Percentiles rank a stretch among this genome's conserved stretches.
Evolutionary conservation across 495 filamentous ascomycete species (phyloP).

Genomic region (Aspergillus olivimuriae): DNA sequence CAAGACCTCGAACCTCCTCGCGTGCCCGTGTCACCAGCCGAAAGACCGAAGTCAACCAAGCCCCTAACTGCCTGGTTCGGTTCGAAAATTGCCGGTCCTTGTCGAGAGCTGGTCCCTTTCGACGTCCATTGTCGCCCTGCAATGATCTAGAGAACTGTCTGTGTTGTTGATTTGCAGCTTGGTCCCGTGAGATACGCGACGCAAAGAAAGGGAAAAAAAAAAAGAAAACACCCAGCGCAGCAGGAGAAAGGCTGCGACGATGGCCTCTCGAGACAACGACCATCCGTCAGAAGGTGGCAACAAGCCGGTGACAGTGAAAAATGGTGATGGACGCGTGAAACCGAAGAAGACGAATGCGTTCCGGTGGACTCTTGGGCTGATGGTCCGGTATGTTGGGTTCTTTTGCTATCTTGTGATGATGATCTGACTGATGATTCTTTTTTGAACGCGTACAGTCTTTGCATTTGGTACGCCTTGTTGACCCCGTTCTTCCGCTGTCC

Average conservation of each 20-base stretch:
- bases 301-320: conserved; percentile 9
- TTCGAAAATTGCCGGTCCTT: not conserved
- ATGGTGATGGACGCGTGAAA: conserved; percentile 8
- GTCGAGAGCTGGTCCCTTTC: not conserved
- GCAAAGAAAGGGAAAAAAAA: too few species aligned
- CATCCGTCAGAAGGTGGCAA: conserved; percentile 17
- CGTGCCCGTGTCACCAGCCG: not conserved
- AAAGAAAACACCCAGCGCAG: not conserved
- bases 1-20: not conserved
- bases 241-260: conserved; percentile 7
- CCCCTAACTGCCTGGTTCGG: not conserved
- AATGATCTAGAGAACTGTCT: not conserved
- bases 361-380: conserved; percentile 48
- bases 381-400: conserved; percentile 52
- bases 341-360: conserved; percentile 28
- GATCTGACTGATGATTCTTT: too few species aligned
- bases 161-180: not conserved
- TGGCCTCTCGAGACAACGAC: conserved; percentile 26
- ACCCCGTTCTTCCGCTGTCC: conserved; percentile 83
- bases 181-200: not conserved
- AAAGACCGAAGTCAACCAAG: not conserved
- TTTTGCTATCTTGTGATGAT: too few species aligned
- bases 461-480: conserved; percentile 79
- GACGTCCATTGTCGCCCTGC: not conserved
- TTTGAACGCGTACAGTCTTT: conserved; percentile 50